A percentile compares a stretch with the other conserved stretches of the same genome.
Conservation (phyloP, 164 flowering plant genomes). For the Dillenia turbinata region DNA sequence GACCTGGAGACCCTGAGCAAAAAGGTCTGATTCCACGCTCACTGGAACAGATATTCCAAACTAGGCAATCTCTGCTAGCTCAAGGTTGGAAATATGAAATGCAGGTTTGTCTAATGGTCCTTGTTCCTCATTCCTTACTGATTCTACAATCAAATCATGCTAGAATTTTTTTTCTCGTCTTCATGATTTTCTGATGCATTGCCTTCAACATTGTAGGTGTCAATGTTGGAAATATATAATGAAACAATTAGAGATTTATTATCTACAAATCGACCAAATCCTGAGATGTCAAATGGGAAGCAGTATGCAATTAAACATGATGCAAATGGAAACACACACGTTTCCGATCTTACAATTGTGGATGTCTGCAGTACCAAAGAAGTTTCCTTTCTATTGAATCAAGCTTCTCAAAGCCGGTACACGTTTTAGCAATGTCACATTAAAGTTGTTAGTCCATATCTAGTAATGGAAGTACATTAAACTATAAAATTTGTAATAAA, state of each 20-base stretch:
- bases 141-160: no score
- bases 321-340: slow-evolving; percentile 77
- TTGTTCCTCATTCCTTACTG: not conserved
- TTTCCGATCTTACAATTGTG: slow-evolving; percentile 83
- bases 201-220: slow-evolving; percentile 43
- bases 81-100: slow-evolving; percentile 98
- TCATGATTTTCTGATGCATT: no score
- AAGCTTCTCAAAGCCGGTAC: slow-evolving; percentile 95
- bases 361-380: slow-evolving; percentile 82
- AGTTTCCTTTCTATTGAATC: slow-evolving; percentile 75
- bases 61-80: slow-evolving; percentile 56
- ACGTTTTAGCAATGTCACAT: not conserved
- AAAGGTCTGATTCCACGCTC: slow-evolving; percentile 94
- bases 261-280: slow-evolving; percentile 39
- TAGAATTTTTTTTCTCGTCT: no score
- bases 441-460: no score
- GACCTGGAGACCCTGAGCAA: slow-evolving; percentile 55
- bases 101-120: slow-evolving; percentile 50
- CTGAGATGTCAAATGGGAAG: slow-evolving; percentile 45
- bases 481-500: no score
- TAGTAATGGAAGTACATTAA: no score
- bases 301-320: slow-evolving; percentile 89
- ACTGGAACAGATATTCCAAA: slow-evolving; percentile 85
- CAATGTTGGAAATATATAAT: slow-evolving; percentile 94
- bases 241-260: slow-evolving; percentile 89